A percentile compares a stretch with the other conserved stretches of the same genome.
Conservation (phyloP, 306 rosid genomes). For the Lagenaria siceraria region DNA sequence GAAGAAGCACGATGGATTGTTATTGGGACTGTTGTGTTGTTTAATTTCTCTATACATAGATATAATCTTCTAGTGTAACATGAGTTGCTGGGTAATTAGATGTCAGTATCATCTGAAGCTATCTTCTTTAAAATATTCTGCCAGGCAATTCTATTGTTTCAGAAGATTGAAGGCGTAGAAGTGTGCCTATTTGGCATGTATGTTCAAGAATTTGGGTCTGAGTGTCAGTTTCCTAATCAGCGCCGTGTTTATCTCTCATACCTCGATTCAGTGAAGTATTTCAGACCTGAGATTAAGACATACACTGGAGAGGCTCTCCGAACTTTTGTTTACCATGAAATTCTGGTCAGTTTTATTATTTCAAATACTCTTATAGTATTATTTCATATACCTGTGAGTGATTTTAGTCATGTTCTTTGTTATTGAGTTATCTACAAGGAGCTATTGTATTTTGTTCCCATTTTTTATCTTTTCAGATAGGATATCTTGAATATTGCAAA, state of each 20-base stretch:
- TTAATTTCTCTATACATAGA: neutral
- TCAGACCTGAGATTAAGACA: slow-evolving; percentile 84
- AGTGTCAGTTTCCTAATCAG: slow-evolving; percentile 79
- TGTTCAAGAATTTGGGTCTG: slow-evolving; percentile 98
- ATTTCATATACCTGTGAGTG: neutral
- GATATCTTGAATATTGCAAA: slow-evolving; percentile 97
- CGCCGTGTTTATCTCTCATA: slow-evolving; percentile 96
- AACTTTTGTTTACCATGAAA: slow-evolving; percentile 95
- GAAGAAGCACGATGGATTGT: neutral
- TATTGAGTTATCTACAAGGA: slow-evolving; percentile 11
- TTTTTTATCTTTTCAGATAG: slow-evolving; percentile 42
- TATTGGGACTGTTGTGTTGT: neutral
- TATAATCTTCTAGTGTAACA: neutral
- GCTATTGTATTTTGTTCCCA: slow-evolving; percentile 4
- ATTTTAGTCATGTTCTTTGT: neutral
- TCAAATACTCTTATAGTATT: neutral
- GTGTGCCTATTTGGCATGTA: slow-evolving; percentile 99
- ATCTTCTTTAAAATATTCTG: neutral
- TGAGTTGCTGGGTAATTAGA: neutral
- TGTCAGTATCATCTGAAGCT: neutral
- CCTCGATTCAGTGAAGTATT: slow-evolving; percentile 95
- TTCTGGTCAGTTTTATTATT: slow-evolving; percentile 43
- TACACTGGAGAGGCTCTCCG: slow-evolving; percentile 93
- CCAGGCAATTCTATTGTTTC: slow-evolving; percentile 85
- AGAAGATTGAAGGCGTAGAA: slow-evolving; percentile 96